phyloP scores from a whole-genome alignment of 2,329 filamentous ascomycete species.

The Colletotrichum lentis region DNA sequence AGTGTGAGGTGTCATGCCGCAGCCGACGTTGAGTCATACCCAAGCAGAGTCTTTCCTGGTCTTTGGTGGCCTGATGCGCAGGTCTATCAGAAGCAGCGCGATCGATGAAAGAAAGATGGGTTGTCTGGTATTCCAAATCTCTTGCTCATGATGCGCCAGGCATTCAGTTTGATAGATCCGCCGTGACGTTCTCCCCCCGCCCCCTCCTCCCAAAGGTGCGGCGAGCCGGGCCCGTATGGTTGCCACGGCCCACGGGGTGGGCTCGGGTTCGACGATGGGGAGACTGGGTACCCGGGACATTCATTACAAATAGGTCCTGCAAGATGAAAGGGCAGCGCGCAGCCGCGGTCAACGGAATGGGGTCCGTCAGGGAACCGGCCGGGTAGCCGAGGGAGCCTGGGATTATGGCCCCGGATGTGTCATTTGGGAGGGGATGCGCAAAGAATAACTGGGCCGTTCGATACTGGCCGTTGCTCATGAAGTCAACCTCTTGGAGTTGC shows the following conservation, averaged over 20 bases:
- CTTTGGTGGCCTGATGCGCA: neutral
- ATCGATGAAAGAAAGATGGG: neutral
- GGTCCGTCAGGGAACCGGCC: neutral
- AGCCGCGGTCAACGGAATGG: neutral
- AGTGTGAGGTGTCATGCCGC: no score
- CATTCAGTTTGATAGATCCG: neutral
- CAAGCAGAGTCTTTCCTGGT: neutral
- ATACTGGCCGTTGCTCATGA: slow-evolving; percentile 2
- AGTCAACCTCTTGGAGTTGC: slow-evolving; percentile 3
- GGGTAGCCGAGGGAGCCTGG: neutral
- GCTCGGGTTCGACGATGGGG: slow-evolving; percentile 28
- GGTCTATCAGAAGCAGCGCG: neutral
- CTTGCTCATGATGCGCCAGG: neutral
- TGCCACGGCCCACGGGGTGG: neutral
- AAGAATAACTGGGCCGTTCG: neutral
- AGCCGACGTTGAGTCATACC: neutral
- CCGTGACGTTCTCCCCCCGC: neutral
- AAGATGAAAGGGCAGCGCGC: slow-evolving; percentile 18
- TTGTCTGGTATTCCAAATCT: neutral
- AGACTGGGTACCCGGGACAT: slow-evolving; percentile 25
- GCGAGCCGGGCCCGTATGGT: neutral
- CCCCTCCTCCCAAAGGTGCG: neutral
- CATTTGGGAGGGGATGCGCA: neutral
- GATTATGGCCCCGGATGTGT: neutral
- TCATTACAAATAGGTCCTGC: slow-evolving; percentile 36